Evolutionary conservation across 2,329 filamentous ascomycete species (phyloP), one percentile per base, ranked within the genome.

Genomic region (Boeremia lycopersici): DNA sequence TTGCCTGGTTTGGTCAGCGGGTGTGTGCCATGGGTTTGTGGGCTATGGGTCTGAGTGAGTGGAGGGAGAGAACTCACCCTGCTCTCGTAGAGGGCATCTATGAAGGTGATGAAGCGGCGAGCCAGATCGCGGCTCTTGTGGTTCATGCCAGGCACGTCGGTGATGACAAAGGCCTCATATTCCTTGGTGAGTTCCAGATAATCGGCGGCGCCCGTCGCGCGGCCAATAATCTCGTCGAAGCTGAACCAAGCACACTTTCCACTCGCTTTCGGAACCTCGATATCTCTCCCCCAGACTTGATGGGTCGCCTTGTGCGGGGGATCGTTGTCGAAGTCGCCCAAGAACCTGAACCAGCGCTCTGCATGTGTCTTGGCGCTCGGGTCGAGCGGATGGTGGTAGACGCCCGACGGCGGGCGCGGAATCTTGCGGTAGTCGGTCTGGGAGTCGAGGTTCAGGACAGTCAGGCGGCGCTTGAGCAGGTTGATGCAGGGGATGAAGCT

Each of bases 341-440:
- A 84, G 78, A 96, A 98, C 52, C 86, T 85, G 78, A 98, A 97
- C 95, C 95, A 99, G 74, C 93, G 93, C 64, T 96, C 86, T 13
- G 92, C 91, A 72, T 99, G 95, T 0, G 86, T 85, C 10, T 83
- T 75, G 3, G 95, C 93, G 46, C 89, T 87, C 8, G 82, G 81
- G 73, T 93, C 92, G 2, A 98, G 86, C 0, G 91, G 90, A 54
- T 91, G 88, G 78, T 98, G 91, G 76, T 98, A 99, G 15, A 99
- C 95, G 33, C 91, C 93, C 0, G 91, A 96, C 0, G 93, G 89
- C 2, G 95, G 95, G 0, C 95, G 86, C 1, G 93, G 91, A 52
- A 99, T 96, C 76, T 97, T 98, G 69, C 95, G 91, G 79, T 99
- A 99, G 77, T 99, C 95, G 33, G 93, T 99, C 4, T 89, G 87